phyloP scores from a whole-genome alignment of 768 basidiomycete species.

The Favolaschia claudopus region DNA sequence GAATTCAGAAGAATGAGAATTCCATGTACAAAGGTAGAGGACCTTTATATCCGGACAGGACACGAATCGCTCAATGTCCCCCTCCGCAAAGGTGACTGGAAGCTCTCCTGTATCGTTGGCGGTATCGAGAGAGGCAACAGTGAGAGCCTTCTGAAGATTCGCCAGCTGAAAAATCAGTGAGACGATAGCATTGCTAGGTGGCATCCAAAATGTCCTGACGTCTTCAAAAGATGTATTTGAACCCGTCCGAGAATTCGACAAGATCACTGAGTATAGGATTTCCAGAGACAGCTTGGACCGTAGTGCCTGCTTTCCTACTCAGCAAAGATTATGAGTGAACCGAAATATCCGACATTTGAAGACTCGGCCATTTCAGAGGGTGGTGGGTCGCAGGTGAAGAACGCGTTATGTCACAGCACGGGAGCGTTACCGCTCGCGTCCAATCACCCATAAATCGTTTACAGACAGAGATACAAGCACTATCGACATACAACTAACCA shows the following conservation, averaged over 20 bases:
- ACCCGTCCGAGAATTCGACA: not conserved
- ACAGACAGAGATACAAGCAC: not conserved
- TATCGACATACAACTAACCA: not conserved
- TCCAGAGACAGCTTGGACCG: not conserved
- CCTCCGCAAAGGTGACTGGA: conserved; percentile 1
- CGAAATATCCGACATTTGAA: too few relatives aligned
- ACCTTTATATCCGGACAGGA: not conserved
- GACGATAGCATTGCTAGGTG: not conserved
- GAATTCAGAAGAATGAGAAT: not conserved
- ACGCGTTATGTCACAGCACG: not conserved
- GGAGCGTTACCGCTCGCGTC: not conserved
- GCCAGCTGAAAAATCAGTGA: conserved; percentile 1
- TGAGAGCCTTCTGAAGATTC: not conserved
- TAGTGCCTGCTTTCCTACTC: not conserved
- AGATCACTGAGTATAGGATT: conserved; percentile 4
- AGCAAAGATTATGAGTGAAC: too few relatives aligned
- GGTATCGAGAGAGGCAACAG: not conserved
- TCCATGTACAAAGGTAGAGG: not conserved
- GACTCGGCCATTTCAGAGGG: too few relatives aligned
- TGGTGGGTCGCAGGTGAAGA: not conserved
- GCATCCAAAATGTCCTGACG: not conserved
- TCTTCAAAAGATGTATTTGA: conserved; percentile 8
- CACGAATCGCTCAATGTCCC: conserved; percentile 11
- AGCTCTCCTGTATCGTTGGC: not conserved
- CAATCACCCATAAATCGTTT: not conserved